Evolutionary conservation across 371 early-diverging fungal species (phyloP).

Genomic region (Rhizopus stolonifer): DNA sequence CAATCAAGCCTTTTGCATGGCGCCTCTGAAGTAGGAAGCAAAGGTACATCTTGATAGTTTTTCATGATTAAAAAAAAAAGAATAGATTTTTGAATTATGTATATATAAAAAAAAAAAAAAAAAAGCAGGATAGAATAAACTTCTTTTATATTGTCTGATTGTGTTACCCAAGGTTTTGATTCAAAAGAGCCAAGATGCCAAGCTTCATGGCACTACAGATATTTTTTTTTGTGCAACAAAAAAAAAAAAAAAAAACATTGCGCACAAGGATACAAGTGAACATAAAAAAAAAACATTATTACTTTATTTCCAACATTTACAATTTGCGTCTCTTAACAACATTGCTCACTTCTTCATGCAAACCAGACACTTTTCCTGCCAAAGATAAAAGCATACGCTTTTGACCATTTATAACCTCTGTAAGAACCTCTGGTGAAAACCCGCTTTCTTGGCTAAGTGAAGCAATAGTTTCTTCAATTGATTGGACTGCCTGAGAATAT

Average conservation of each 20-base stretch:
- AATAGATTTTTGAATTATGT: background rate
- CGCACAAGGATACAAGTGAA: too few species aligned
- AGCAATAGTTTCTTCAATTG: conserved; percentile 15
- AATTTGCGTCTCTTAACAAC: conserved; percentile 17
- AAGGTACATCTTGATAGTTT: background rate
- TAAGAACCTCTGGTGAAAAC: conserved; percentile 6
- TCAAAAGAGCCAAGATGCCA: too few species aligned
- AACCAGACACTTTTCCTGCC: conserved; percentile 19
- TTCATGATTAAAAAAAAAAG: too few species aligned
- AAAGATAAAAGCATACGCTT: conserved; percentile 13
- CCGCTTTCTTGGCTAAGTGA: conserved; percentile 2
- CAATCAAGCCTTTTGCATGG: background rate
- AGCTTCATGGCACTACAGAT: too few species aligned
- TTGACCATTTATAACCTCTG: conserved; percentile 6
- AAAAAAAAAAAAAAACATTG: too few species aligned
- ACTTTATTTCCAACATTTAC: background rate
- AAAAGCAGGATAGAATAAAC: too few species aligned
- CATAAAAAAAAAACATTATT: too few species aligned
- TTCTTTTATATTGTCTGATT: too few species aligned
- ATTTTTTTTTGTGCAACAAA: too few species aligned
- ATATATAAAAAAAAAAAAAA: too few species aligned
- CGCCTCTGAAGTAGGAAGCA: background rate
- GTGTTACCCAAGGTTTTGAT: too few species aligned
- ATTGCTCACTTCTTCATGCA: conserved; percentile 21
- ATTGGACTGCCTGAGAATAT: conserved; percentile 2